phyloP scores from a whole-genome alignment of 2,329 filamentous ascomycete genomes.

The Mycogone perniciosa region DNA sequence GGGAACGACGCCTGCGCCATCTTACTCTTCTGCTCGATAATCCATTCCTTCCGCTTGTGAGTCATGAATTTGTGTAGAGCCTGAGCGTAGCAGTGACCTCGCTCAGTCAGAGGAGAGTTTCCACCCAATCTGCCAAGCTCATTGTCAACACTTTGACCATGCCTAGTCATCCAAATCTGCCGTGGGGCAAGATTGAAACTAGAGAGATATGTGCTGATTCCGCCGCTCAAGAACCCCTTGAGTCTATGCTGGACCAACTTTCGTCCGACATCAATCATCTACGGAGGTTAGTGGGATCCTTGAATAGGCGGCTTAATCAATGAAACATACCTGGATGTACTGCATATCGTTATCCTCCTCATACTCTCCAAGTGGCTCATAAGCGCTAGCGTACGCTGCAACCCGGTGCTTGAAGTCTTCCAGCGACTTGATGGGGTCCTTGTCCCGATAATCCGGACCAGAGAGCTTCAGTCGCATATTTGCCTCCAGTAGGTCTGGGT shows the following conservation, averaged over 20 bases:
- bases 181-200: slow-evolving; percentile 95
- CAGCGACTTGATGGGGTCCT: slow-evolving; percentile 79
- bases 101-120: slow-evolving; percentile 75
- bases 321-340: slow-evolving; percentile 65
- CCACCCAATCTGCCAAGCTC: slow-evolving; percentile 83
- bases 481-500: slow-evolving; percentile 77
- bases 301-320: background rate
- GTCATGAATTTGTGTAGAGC: slow-evolving; percentile 81
- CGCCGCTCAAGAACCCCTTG: slow-evolving; percentile 83
- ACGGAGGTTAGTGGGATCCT: slow-evolving; percentile 20
- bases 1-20: slow-evolving; percentile 73
- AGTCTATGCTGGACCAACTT: slow-evolving; percentile 90
- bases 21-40: slow-evolving; percentile 73
- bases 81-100: slow-evolving; percentile 71
- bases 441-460: slow-evolving; percentile 91
- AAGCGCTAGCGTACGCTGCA: slow-evolving; percentile 87
- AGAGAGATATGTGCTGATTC: slow-evolving; percentile 88
- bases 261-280: slow-evolving; percentile 94
- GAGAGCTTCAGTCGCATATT: slow-evolving; percentile 97
- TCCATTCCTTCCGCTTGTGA: slow-evolving; percentile 72
- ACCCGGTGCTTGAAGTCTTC: slow-evolving; percentile 91
- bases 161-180: slow-evolving; percentile 96
- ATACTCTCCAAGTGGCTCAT: slow-evolving; percentile 81
- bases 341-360: slow-evolving; percentile 89
- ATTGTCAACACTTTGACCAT: slow-evolving; percentile 89